A percentile compares a stretch with the other conserved stretches of the same genome.
phyloP scores from a whole-genome alignment of 805 yeast species.

The Hyphopichia homilentoma region DNA sequence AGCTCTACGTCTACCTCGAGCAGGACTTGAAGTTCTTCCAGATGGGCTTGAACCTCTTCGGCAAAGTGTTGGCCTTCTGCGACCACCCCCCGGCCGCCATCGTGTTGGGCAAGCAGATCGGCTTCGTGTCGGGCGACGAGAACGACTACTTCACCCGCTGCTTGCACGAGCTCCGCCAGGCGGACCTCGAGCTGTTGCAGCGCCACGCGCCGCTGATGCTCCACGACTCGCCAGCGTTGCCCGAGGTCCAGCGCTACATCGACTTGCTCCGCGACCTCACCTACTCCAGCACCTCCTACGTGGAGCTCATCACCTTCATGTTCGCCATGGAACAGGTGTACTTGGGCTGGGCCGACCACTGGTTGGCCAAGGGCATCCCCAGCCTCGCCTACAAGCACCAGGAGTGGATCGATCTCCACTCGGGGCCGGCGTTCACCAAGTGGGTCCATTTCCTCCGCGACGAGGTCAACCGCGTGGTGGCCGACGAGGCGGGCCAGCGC shows the following conservation, averaged over 20 bases:
- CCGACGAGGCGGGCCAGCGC: slow-evolving; percentile 15
- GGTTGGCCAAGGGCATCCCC: slow-evolving; percentile 14
- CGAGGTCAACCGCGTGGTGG: slow-evolving; percentile 40
- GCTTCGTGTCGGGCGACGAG: slow-evolving; percentile 46
- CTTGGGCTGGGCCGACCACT: slow-evolving; percentile 48
- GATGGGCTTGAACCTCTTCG: slow-evolving; percentile 38
- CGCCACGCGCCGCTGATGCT: slow-evolving; percentile 16
- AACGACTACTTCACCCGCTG: slow-evolving; percentile 40
- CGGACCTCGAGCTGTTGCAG: slow-evolving; percentile 16
- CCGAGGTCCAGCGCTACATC: slow-evolving; percentile 36
- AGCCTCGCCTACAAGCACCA: slow-evolving; percentile 41
- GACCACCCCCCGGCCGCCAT: slow-evolving; percentile 36
- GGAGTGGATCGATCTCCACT: slow-evolving; percentile 52
- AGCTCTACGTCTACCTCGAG: slow-evolving; percentile 40
- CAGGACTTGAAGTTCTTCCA: slow-evolving; percentile 51
- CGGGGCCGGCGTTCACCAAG: slow-evolving; percentile 42
- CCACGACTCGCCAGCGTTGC: slow-evolving; percentile 14
- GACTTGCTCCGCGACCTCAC: slow-evolving; percentile 28
- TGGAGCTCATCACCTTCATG: slow-evolving; percentile 39
- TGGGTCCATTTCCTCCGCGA: slow-evolving; percentile 46
- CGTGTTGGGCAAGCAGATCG: slow-evolving; percentile 46
- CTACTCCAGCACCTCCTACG: slow-evolving; percentile 25
- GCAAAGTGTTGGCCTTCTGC: slow-evolving; percentile 42
- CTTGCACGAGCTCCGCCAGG: slow-evolving; percentile 18
- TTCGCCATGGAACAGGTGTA: slow-evolving; percentile 51